Conservation (phyloP, 352 stramenopile genomes). For the Sclerospora graminicola region DNA sequence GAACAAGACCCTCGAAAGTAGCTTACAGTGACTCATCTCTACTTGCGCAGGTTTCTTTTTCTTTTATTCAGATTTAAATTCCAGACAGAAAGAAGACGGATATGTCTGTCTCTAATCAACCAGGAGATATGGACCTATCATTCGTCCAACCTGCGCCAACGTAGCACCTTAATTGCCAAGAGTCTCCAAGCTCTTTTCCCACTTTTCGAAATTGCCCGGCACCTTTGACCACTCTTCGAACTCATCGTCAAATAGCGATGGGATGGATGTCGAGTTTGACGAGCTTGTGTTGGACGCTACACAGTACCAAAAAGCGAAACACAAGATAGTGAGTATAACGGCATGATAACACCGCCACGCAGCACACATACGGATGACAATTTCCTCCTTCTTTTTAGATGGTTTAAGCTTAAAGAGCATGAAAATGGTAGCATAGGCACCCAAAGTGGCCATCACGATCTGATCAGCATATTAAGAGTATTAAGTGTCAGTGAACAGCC, state of each 20-base stretch:
- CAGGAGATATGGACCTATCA: constrained; percentile 2
- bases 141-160: constrained; percentile 8
- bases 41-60: too few species aligned
- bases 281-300: constrained; percentile 21
- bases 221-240: constrained; percentile 83
- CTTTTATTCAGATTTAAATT: too few species aligned
- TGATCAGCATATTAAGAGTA: constrained; percentile 8
- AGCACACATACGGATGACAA: constrained; percentile 27
- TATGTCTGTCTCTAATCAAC: neutral
- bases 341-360: neutral
- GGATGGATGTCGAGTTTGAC: constrained; percentile 48
- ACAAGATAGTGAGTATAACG: neutral
- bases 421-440: constrained; percentile 71
- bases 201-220: constrained; percentile 75
- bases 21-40: too few species aligned
- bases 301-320: constrained; percentile 3
- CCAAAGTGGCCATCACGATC: constrained; percentile 79
- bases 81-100: neutral
- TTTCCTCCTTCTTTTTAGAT: constrained; percentile 68
- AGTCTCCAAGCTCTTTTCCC: constrained; percentile 83
- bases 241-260: constrained; percentile 77
- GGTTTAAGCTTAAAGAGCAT: constrained; percentile 81
- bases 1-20: too few species aligned
- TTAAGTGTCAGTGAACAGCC: constrained; percentile 2
- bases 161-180: constrained; percentile 55